Base-by-base conservation (phyloP, 371 early-diverging fungal genomes). In the Apophysomyces sp. region DNA sequence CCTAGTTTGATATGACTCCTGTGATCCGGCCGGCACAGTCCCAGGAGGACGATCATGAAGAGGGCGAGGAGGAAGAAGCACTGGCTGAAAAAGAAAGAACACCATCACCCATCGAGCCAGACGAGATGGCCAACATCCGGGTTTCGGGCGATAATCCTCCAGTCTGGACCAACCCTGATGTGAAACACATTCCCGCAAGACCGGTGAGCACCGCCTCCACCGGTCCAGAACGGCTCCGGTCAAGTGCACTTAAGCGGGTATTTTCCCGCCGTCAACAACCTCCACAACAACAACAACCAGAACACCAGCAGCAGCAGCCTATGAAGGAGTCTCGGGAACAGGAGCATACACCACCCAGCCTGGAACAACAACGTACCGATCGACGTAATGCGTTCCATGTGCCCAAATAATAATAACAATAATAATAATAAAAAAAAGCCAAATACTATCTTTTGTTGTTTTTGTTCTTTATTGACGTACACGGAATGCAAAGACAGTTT, bases 401-500 rank as follows among this genome's bases (percentile, higher is more conserved):
- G 5, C 34, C 61, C 21, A 58, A 57, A 26, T 63, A 52, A 41
- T 40, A 58, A 12, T 15, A 52, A 60, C 5, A 60, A 24, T 13
- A 34, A 39, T 28, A 29, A n/a, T n/a, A n/a, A n/a, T n/a, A n/a
- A n/a, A n/a, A n/a, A n/a, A n/a, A n/a, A n/a, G n/a, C n/a, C n/a
- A n/a, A n/a, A n/a, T n/a, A n/a, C n/a, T 3, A 34, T 34, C 2
- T 13, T 34, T 34, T 34, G 6, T 40, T 40, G 4, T 16, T 44
- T 44, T 16, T 44, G n/a, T 9, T 27, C 9, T 59, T 59, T 27
- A 29, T 29, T 18, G 24, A 58, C 71, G 74, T 49, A 71, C 69
- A 53, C 72, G 69, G 69, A 86, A 86, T 13, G 68, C 49, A 61
- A 73, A 86, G 3, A 75, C 71, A 2, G 84, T 80, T 63, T 70